Evolutionary conservation across 2,329 filamentous ascomycete species (phyloP).

Genomic region (Penicillium griseofulvum): DNA sequence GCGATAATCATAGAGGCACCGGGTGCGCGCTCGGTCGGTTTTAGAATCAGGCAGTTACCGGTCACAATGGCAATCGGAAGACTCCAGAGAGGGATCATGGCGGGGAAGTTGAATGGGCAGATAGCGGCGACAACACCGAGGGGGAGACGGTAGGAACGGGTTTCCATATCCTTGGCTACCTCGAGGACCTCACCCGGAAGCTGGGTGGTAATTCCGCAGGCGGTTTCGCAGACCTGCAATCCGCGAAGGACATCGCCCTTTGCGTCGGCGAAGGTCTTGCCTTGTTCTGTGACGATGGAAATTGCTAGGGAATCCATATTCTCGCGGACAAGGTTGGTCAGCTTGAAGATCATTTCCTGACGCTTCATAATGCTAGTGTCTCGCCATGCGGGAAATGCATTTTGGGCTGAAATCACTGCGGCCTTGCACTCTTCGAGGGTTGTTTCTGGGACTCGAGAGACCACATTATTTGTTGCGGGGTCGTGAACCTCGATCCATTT

Average conservation of each 20-base stretch:
- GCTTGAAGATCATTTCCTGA: constrained; percentile 64
- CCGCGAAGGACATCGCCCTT: constrained; percentile 62
- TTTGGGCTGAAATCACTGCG: constrained; percentile 57
- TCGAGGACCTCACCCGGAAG: constrained; percentile 61
- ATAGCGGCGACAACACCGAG: constrained; percentile 61
- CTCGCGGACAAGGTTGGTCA: constrained; percentile 58
- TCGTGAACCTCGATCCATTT: constrained; percentile 1
- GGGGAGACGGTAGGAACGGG: constrained; percentile 60
- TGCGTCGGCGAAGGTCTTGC: constrained; percentile 63
- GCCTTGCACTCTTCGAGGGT: constrained; percentile 58
- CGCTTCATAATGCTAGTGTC: constrained; percentile 55
- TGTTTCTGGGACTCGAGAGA: constrained; percentile 60
- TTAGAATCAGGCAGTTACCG: constrained; percentile 57
- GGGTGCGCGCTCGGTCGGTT: constrained; percentile 60
- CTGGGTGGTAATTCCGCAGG: constrained; percentile 62
- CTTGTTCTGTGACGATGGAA: constrained; percentile 62
- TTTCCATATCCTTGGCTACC: constrained; percentile 65
- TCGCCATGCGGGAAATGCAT: constrained; percentile 59
- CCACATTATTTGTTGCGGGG: constrained; percentile 4
- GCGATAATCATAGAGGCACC: constrained; percentile 60
- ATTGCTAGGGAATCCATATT: constrained; percentile 62
- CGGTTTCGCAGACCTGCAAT: constrained; percentile 62
- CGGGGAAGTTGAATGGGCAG: constrained; percentile 63
- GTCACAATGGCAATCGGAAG: constrained; percentile 26
- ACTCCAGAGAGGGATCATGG: constrained; percentile 5